Evolutionary conservation across 176 grass and related monocot species (phyloP), one percentile per base, ranked within the genome.

Genomic region (Rhynchospora pubera): DNA sequence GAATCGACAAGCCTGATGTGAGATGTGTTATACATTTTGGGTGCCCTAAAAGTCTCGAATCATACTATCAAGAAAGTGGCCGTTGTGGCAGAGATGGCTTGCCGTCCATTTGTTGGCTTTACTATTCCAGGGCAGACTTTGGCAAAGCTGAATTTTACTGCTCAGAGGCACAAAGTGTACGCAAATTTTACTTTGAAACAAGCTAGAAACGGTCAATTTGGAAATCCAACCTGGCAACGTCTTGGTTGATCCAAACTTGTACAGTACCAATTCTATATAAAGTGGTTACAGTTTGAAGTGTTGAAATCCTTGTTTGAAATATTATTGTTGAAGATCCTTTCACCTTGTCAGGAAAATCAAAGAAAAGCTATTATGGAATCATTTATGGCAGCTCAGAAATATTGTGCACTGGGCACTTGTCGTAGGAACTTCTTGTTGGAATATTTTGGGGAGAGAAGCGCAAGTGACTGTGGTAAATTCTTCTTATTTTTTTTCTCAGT

Each of bases 21-120:
- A 94, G 95, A 88, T 94, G 88, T 44, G 87, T 94, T 51, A 94
- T 98, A 89, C 95, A 98, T 84, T 98, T 93, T 69, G 92, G 92
- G 32, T 98, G 95, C 44, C 95, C 95, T 5, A 98, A 94, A 84
- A 98, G 90, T 74, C 84, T 98, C 65, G 95, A 98, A 67, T 91
- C 92, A 44, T 98, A 98, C 63, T 94, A 98, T 79, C 95, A 98
- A 83, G 95, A 98, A 98, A 98, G 95, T 84, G 95, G 95, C 39
- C 87, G 92, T 74, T 98, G 92, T 81, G 95, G 95, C 84, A 87
- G 95, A 85, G 95, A 98, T 91, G 95, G 92, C 2, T 82, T 98
- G 81, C 71, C 89, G 65, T 98, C 95, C 86, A 74, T 91, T 19
- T 98, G 92, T 77, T 98, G 90, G 90, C 84, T 94, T 64, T 98